Base-by-base conservation (phyloP, 2,329 filamentous ascomycete species). In the Aspergillus pseudonomiae region DNA sequence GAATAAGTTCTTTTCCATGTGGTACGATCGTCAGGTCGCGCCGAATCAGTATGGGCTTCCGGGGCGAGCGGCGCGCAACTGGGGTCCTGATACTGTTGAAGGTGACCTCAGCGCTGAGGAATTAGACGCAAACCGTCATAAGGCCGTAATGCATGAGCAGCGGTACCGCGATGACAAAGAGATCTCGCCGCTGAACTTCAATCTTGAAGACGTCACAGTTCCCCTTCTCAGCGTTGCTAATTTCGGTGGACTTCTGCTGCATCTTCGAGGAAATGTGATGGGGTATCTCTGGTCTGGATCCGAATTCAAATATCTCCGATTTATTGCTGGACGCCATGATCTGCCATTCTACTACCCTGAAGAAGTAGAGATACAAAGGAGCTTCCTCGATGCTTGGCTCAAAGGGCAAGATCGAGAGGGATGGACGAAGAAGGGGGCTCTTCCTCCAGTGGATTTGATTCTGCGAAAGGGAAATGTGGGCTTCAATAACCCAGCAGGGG, bases 291-390 rank as follows among this genome's bases (percentile, higher is more conserved):
- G 86, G 57, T 88, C 88, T 0, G 86, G 87, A 0, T 90, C 88
- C 0, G 80, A 86, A 63, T 79, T 86, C 66, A 91, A 91, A 74
- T 91, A 87, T 66, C 80, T 91, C 0, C 84, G 88, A 9, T 86
- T 90, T 74, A 88, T 91, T 68, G 87, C 84, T 0, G 89, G 89
- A 2, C 82, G 89, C 0, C 89, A 91, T 66, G 89, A 91, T 68
- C 78, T 91, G 3, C 89, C 89, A 0, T 91, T 91, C 71, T 91
- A 90, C 75, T 90, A 90, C 70, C 74, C 84, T 1, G 85, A 90
- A 48, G 86, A 90, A 65, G 88, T 89, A 0, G 85, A 88, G 65
- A 68, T 91, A 0, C 89, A 91, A 70, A 81, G 79, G 52, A 85
- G 84, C 65, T 91, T 92, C 71, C 77, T 91, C 0, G 86, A 90